Base-by-base conservation (phyloP, 2,329 filamentous ascomycete species). In the Cercospora beticola region DNA sequence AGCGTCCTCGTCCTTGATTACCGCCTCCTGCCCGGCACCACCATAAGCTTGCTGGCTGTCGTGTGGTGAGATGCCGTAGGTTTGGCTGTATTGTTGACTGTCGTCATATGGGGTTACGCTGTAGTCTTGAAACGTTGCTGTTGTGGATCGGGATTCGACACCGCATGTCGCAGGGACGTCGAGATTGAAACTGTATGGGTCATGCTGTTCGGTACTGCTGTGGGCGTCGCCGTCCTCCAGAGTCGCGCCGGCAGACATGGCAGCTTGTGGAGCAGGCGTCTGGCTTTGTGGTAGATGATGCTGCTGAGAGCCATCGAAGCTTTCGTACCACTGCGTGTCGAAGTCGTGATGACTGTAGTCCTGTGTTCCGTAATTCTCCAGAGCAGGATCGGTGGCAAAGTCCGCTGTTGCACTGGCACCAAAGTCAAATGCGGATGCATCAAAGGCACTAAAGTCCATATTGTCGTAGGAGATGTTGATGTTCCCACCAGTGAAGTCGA, bases 381-480 rank as follows among this genome's bases (percentile, higher is more conserved):
- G 46, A 23, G 70, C 68, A 10, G 74, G 72, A 65, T 76, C 74
- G 9, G 74, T 64, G 6, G 62, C 66, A 23, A 74, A 74, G 28
- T 72, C 70, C 4, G 67, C 21, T 54, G 30, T 36, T 3, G 69
- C 36, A 12, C 54, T 56, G 10, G 68, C 65, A 56, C 73, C 72
- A 52, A 78, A 76, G 62, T 76, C 72, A 68, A 78, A 77, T 3
- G 74, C 72, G 1, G 75, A 72, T 28, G 71, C 75, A 68, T 78
- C 75, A 61, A 77, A 74, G 46, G 63, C 70, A 61, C 67, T 71
- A 49, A 73, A 67, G 66, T 75, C 71, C 28, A 73, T 36, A 9
- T 65, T 71, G 63, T 82, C 79, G 62, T 82, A 81, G 12, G 77
- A 76, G 54, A 82, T 77, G 64, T 78, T 77, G 65, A 83, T 81